Evolutionary conservation across 2,329 filamentous ascomycete genomes (phyloP), one percentile per base, ranked within the genome.

Genomic region (Penicillium sp.): DNA sequence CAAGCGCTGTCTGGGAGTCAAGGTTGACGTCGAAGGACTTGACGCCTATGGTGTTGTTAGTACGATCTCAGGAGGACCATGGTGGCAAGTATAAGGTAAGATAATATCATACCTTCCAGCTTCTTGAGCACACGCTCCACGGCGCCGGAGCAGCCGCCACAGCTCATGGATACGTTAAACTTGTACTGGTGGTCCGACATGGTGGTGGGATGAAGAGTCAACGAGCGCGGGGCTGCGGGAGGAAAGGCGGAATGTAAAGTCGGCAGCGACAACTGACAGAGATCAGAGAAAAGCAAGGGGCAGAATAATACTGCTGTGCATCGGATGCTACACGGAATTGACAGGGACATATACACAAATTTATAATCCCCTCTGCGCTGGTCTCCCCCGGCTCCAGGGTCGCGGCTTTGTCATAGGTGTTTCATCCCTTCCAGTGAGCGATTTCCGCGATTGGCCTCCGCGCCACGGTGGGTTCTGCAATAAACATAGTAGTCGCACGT

Each of bases 131-230:
- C 89, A 36, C 89, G 80, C 71, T 94, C 86, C 30, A 98, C 78
- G 54, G 93, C 93, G 60, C 90, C 89, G 31, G 90, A 96, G 83
- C 93, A 98, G 67, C 93, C 93, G 64, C 87, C 81, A 74, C 93
- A 98, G 77, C 76, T 86, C 93, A 98, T 98, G 70, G 75, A 77
- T 68, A 97, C 81, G 70, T 90, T 83, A 77, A 97, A 97, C 69
- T 93, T 87, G 84, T 97, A 97, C 56, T 81, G 87, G 76, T 95
- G 88, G 57, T 84, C 81, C 45, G 82, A 73, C 86, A 90, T 89
- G 59, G 54, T 75, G 59, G 15, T 32, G 33, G 28, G 13, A 17
- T 29, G 23, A 23, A 52, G 33, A 39, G 21, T 30, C 26, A 23
- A 15, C 11, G 20, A 17, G 11, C 31, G 39, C 14, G 37, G 43